A percentile compares a stretch with the other conserved stretches of the same genome.
Evolutionary conservation across 2,329 filamentous ascomycete species (phyloP).

Genomic region (Ustilaginoidea virens): DNA sequence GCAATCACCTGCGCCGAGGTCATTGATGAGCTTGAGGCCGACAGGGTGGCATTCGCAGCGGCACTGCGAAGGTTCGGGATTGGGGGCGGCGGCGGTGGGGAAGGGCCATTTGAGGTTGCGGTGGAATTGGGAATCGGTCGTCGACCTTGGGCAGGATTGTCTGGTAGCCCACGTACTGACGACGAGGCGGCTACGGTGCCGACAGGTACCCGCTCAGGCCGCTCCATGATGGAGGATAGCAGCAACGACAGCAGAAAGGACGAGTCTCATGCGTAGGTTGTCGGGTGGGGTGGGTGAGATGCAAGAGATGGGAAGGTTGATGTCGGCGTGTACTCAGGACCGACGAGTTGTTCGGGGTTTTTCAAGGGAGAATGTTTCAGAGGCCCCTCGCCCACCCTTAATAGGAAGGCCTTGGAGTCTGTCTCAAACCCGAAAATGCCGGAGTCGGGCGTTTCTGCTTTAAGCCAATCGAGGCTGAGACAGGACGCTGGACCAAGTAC

Average conservation of each 20-base stretch:
- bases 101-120: slow-evolving; percentile 23
- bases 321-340: neutral
- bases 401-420: slow-evolving; percentile 9
- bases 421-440: slow-evolving; percentile 9
- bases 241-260: slow-evolving; percentile 7
- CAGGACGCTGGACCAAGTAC: slow-evolving; percentile 9
- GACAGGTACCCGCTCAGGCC: slow-evolving; percentile 17
- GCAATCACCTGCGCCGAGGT: slow-evolving; percentile 44
- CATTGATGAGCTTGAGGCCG: slow-evolving; percentile 36
- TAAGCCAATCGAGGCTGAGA: slow-evolving; percentile 17
- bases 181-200: slow-evolving; percentile 10
- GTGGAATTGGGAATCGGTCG: slow-evolving; percentile 23
- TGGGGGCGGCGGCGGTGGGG: slow-evolving; percentile 26
- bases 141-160: slow-evolving; percentile 23
- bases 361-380: slow-evolving; percentile 14
- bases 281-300: slow-evolving; percentile 3
- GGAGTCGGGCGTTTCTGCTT: slow-evolving; percentile 6
- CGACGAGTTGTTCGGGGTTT: slow-evolving; percentile 6
- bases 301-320: neutral
- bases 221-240: slow-evolving; percentile 17
- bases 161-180: slow-evolving; percentile 21
- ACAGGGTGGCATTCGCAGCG: slow-evolving; percentile 29
- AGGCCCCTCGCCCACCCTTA: slow-evolving; percentile 10
- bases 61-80: slow-evolving; percentile 32
- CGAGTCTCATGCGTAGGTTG: slow-evolving; percentile 3